Evolutionary conservation across 1,139 yeast species (phyloP).

Genomic region (Scheffersomyces cryptocercus): DNA sequence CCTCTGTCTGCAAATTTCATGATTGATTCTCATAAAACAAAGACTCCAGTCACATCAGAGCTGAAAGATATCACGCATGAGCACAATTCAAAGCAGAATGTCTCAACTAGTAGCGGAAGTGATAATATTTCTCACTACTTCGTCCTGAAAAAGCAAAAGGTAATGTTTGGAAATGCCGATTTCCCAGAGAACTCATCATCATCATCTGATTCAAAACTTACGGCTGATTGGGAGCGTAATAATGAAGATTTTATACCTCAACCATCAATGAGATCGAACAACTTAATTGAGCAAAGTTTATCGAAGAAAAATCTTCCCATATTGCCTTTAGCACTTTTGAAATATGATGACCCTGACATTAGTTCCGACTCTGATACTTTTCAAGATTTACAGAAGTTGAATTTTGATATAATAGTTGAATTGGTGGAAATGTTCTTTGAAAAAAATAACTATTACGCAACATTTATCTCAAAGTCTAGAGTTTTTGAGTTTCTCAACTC

Average conservation of each 20-base stretch:
- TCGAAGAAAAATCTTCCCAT: constrained; percentile 31
- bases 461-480: constrained; percentile 30
- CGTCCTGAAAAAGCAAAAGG: neutral
- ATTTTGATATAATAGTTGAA: constrained; percentile 24
- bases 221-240: constrained; percentile 10
- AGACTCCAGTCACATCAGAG: constrained; percentile 1
- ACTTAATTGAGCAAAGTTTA: constrained; percentile 27
- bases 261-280: constrained; percentile 1
- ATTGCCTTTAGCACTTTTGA: constrained; percentile 17
- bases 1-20: constrained; percentile 51
- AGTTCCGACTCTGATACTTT: constrained; percentile 22
- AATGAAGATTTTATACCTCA: constrained; percentile 2
- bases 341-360: constrained; percentile 24
- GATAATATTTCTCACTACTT: neutral
- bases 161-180: neutral
- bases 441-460: constrained; percentile 28
- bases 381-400: constrained; percentile 20
- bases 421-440: constrained; percentile 37
- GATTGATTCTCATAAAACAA: constrained; percentile 36
- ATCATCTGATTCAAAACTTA: constrained; percentile 12
- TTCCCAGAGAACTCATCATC: constrained; percentile 9
- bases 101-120: neutral
- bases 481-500: constrained; percentile 30
- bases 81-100: neutral
- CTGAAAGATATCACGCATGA: constrained; percentile 1